Base-by-base conservation (phyloP, 176 grass and related monocot species). In the Rhynchospora pubera region DNA sequence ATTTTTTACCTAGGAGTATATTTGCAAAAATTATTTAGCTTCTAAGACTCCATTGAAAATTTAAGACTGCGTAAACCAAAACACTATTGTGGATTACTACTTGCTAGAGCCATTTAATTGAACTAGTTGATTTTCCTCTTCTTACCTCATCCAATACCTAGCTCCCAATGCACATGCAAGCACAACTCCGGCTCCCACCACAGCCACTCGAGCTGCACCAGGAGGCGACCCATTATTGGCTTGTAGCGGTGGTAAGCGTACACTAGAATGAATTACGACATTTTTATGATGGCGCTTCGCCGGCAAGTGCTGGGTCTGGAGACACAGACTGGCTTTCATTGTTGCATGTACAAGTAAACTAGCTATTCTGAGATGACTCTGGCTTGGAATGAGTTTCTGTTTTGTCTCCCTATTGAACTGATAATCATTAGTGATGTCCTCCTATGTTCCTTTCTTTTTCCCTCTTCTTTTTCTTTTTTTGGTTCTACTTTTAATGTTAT, bases 121-220 rank as follows among this genome's bases (percentile, higher is more conserved):
- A 68, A 68, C 2, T 45, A 0, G 7, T 15, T 43, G 10, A 19
- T 22, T 52, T n/a, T 52, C 52, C 11, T 52, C 47, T 76, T 76
- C 48, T 28, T 55, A 76, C 72, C 72, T 76, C 72, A 55, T 76
- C 72, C 72, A 76, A 55, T 76, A 76, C 48, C 55, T 76, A 76
- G 72, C 6, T 28, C 72, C 72, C 72, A 76, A 9, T 5, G 72
- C 13, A 5, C 72, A 76, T 0, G 48, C 48, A 0, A 76, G 72
- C 47, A 76, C 72, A 55, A 76, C 72, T 32, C 72, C 72, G 53
- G 72, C 72, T 76, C 72, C 72, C 2, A 76, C 72, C 48, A 55
- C 47, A 55, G 48, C 72, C 6, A 76, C 72, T n/a, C 72, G 21
- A 18, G 72, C 21, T 7, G 72, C 12, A 9, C 72, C 72, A 55